Percentiles rank a stretch among this genome's conserved stretches.
These are phyloP conservation scores for Macrophomina phaseolina DNA, from an alignment of 2,329 filamentous ascomycete species.

Conservation along the genomic window DNA sequence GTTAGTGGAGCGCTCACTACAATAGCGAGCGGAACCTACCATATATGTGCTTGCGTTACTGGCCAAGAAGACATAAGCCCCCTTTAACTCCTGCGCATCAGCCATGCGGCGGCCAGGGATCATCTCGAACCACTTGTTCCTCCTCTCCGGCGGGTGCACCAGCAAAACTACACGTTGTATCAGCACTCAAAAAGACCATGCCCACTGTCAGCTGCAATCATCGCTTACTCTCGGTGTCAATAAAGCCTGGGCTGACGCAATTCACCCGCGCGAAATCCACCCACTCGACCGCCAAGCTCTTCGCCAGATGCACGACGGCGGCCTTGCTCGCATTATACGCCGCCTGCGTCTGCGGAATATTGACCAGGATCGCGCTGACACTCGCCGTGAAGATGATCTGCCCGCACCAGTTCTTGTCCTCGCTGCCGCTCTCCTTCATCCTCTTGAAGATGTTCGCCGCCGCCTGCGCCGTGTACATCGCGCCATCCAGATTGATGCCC, in stretches of 20 bases:
- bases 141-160: conserved; percentile 19
- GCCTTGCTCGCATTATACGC: conserved; percentile 34
- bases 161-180: neutral
- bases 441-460: conserved; percentile 46
- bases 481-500: conserved; percentile 37
- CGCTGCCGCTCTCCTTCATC: conserved; percentile 37
- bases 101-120: conserved; percentile 16
- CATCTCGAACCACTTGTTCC: conserved; percentile 26
- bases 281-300: conserved; percentile 35
- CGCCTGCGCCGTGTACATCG: conserved; percentile 47
- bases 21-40: neutral
- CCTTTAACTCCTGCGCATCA: conserved; percentile 23
- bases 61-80: conserved; percentile 26
- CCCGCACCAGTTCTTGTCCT: neutral
- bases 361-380: conserved; percentile 47
- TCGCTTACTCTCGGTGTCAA: conserved; percentile 26
- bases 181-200: neutral
- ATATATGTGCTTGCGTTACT: conserved; percentile 27
- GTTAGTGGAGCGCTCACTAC: too few relatives aligned
- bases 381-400: conserved; percentile 49
- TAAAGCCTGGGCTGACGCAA: conserved; percentile 24
- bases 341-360: conserved; percentile 48
- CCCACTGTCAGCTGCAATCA: neutral
- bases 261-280: conserved; percentile 32
- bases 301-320: conserved; percentile 33